phyloP scores from a whole-genome alignment of 129 eudicot genomes.

The Arctium lappa region DNA sequence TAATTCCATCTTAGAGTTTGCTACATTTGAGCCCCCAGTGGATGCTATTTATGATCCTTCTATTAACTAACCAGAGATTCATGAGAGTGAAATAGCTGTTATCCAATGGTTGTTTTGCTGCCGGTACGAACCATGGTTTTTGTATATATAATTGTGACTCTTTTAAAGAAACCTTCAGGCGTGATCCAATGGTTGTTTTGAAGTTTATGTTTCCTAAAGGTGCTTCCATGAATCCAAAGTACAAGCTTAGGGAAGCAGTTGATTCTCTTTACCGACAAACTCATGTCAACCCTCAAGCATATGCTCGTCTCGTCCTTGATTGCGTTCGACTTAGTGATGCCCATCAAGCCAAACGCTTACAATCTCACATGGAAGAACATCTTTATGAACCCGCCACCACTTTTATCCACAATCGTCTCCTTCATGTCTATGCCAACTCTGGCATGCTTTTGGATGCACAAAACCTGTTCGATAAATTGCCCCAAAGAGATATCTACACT shows the following conservation, averaged over 20 bases:
- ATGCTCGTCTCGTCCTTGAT: slow-evolving; percentile 45
- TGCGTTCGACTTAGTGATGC: slow-evolving; percentile 38
- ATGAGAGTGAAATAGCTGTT: too few relatives aligned
- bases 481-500: slow-evolving; percentile 32
- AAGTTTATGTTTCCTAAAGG: too few relatives aligned
- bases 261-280: slow-evolving; percentile 35
- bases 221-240: too few relatives aligned
- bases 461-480: slow-evolving; percentile 44
- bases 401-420: slow-evolving; percentile 43
- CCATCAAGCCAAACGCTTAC: slow-evolving; percentile 41
- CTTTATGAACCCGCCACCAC: slow-evolving; percentile 43
- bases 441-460: slow-evolving; percentile 32
- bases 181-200: too few relatives aligned
- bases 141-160: too few relatives aligned
- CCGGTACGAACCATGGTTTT: too few relatives aligned
- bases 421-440: slow-evolving; percentile 27
- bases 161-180: too few relatives aligned
- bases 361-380: slow-evolving; percentile 47
- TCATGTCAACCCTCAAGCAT: slow-evolving; percentile 34
- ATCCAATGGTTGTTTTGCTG: too few relatives aligned
- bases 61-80: too few relatives aligned
- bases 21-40: too few relatives aligned
- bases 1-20: too few relatives aligned
- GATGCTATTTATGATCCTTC: too few relatives aligned
- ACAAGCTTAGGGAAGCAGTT: slow-evolving; percentile 37